Evolutionary conservation across 208 protist genomes (phyloP).

Genomic region (Histomonas meleagridis): DNA sequence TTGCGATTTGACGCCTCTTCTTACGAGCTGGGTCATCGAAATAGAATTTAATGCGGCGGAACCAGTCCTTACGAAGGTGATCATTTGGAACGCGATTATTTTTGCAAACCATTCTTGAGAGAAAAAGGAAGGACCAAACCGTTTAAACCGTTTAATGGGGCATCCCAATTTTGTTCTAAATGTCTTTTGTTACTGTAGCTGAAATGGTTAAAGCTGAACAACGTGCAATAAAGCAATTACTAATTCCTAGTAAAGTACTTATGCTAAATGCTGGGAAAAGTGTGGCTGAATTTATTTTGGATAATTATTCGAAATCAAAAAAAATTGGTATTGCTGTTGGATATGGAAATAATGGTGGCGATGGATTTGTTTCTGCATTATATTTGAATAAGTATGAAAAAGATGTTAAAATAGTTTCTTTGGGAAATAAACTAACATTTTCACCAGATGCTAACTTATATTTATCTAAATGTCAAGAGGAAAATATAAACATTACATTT

Average conservation of each 20-base stretch:
- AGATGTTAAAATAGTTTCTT: not conserved
- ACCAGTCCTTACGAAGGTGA: conserved; percentile 58
- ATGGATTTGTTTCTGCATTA: not conserved
- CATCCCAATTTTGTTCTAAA: conserved; percentile 55
- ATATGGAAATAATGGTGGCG: not conserved
- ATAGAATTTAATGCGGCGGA: conserved; percentile 50
- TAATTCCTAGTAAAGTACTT: not conserved
- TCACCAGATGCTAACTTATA: not conserved
- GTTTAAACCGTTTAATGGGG: conserved; percentile 55
- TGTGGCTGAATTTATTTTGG: not conserved
- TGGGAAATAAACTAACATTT: not conserved
- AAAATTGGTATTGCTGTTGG: not conserved
- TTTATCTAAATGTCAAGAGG: not conserved
- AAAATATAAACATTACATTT: not conserved
- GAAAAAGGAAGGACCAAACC: conserved; percentile 51
- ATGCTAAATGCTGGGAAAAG: conserved; percentile 3
- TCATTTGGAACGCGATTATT: conserved; percentile 56
- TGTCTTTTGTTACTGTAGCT: conserved; percentile 39
- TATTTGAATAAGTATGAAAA: not conserved
- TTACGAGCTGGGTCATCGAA: conserved; percentile 55
- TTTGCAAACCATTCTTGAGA: conserved; percentile 55
- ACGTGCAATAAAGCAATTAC: not conserved
- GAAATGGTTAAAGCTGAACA: not conserved
- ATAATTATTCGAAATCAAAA: not conserved
- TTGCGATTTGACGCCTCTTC: conserved; percentile 38